A percentile compares a stretch with the other conserved stretches of the same genome.
These are phyloP conservation scores for Petrea volubilis DNA, from an alignment of 257 asterid species.

Conservation along the genomic window DNA sequence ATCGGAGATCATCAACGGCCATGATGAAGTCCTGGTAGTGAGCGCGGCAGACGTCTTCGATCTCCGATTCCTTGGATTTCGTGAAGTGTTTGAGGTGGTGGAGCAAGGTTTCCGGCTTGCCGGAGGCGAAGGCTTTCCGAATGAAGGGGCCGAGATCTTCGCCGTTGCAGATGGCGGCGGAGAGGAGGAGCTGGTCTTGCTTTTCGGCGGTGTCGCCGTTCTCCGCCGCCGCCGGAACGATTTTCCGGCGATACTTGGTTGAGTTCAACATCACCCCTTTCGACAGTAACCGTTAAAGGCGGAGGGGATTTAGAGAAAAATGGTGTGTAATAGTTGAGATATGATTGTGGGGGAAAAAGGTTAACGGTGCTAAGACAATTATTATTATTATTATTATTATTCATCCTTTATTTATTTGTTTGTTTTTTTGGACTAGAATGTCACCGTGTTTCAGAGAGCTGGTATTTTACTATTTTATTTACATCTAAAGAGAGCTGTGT, in stretches of 20 bases:
- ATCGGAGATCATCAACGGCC: constrained; percentile 96
- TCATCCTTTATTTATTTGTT: no score
- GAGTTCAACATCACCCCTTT: constrained; percentile 43
- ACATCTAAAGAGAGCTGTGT: no score
- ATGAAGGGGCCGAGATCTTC: constrained; percentile 89
- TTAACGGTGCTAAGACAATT: neutral
- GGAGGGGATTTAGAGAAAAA: constrained; percentile 56
- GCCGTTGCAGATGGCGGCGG: constrained; percentile 87
- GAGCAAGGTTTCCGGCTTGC: constrained; percentile 84
- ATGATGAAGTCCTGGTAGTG: constrained; percentile 96
- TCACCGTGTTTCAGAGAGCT: neutral
- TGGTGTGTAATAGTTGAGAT: constrained; percentile 13
- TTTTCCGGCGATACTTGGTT: constrained; percentile 75
- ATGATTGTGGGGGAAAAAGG: neutral
- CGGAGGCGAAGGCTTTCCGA: constrained; percentile 81
- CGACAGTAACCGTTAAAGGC: constrained; percentile 33
- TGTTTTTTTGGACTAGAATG: neutral
- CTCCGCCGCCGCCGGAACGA: constrained; percentile 62
- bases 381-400: neutral
- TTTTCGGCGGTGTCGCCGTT: constrained; percentile 82
- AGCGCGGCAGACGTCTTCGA: constrained; percentile 91
- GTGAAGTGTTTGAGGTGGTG: constrained; percentile 78
- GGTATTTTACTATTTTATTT: no score
- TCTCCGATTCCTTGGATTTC: constrained; percentile 86
- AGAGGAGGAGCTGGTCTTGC: constrained; percentile 86